phyloP scores from a whole-genome alignment of 108 stramenopile species.

The Cylindrotheca fusiformis region DNA sequence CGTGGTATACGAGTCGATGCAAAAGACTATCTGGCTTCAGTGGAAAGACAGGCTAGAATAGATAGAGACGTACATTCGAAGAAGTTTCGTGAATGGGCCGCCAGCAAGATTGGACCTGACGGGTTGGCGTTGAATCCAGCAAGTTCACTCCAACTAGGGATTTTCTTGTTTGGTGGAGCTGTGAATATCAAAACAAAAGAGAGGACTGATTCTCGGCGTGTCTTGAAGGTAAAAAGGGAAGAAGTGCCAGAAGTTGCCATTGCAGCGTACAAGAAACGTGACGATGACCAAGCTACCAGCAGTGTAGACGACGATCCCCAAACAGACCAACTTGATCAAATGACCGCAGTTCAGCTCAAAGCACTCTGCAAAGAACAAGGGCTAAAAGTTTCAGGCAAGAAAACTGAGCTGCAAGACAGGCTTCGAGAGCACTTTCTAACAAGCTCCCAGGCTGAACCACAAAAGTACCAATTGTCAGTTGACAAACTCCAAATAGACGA shows the following conservation, averaged over 20 bases:
- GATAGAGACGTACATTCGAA: conserved; percentile 66
- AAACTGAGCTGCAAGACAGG: conserved; percentile 68
- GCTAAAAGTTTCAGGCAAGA: conserved; percentile 83
- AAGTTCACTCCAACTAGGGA: conserved; percentile 74
- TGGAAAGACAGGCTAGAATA: conserved; percentile 76
- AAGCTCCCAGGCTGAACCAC: neutral
- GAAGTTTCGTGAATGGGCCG: conserved; percentile 82
- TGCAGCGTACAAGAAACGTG: conserved; percentile 42
- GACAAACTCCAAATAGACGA: conserved; percentile 35
- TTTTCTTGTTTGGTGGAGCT: conserved; percentile 91
- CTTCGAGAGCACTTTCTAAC: conserved; percentile 74
- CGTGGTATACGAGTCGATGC: conserved; percentile 92
- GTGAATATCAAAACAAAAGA: conserved; percentile 72
- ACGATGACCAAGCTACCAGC: conserved; percentile 7
- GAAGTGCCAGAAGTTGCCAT: conserved; percentile 83
- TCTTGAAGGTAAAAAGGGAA: conserved; percentile 80
- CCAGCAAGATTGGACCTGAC: conserved; percentile 63
- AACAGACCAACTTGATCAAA: conserved; percentile 66
- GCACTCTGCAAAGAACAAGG: conserved; percentile 78
- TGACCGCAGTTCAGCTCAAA: conserved; percentile 80
- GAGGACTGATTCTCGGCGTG: conserved; percentile 55
- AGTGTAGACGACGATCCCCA: conserved; percentile 67
- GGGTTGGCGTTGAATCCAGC: conserved; percentile 87
- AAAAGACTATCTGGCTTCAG: conserved; percentile 80
- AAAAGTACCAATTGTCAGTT: neutral